These are phyloP conservation scores for Aegilops sharonensis DNA, from an alignment of 176 grass and related monocot genomes.

Conservation along the genomic window DNA sequence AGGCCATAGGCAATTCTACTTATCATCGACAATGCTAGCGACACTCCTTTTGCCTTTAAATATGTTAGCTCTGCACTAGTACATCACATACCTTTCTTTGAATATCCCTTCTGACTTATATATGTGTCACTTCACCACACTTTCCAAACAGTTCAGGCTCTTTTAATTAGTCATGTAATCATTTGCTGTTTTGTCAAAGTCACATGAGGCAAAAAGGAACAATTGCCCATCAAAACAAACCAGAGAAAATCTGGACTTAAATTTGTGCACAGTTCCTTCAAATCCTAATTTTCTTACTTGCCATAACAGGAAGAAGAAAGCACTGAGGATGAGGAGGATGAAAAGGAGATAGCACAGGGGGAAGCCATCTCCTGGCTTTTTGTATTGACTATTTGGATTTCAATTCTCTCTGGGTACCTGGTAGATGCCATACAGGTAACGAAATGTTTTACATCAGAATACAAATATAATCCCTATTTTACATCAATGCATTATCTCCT, in stretches of 20 bases:
- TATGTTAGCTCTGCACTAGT: background rate
- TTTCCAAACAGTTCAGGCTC: background rate
- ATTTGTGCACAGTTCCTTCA: constrained; percentile 1
- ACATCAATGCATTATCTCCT: background rate
- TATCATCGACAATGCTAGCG: background rate
- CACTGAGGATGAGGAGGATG: constrained; percentile 46
- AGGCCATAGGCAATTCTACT: no score
- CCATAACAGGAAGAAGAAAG: constrained; percentile 55
- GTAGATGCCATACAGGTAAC: constrained; percentile 96
- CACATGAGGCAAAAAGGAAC: background rate
- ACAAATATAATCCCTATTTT: constrained; percentile 1
- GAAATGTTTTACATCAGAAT: background rate
- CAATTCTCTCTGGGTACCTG: constrained; percentile 90
- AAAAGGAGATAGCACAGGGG: constrained; percentile 83
- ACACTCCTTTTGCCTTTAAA: background rate
- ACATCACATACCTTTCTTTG: constrained; percentile 12
- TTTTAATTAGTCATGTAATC: background rate
- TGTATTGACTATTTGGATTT: constrained; percentile 95
- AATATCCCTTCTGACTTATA: background rate
- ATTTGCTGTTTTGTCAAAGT: background rate
- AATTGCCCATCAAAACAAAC: background rate
- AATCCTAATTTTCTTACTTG: constrained; percentile 19
- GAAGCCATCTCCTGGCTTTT: constrained; percentile 87
- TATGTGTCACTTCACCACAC: background rate
- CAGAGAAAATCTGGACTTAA: background rate